Percentiles rank a stretch among this genome's conserved stretches.
These are phyloP conservation scores for Tricholoma sp. DNA, from an alignment of 768 basidiomycete genomes.

Conservation along the genomic window DNA sequence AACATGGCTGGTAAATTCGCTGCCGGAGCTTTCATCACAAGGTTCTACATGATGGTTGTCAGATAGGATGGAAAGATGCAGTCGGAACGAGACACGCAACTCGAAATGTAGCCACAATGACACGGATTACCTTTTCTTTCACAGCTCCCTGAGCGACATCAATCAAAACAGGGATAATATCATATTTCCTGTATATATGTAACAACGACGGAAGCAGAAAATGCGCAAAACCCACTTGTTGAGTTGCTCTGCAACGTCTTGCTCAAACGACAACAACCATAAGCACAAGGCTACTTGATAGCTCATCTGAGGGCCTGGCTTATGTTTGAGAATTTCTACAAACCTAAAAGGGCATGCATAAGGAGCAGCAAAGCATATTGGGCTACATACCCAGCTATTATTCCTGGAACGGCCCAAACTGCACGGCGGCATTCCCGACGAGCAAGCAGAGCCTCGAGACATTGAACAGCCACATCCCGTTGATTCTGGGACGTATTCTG, in stretches of 20 bases:
- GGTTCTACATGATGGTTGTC: constrained; percentile 51
- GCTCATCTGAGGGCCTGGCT: constrained; percentile 87
- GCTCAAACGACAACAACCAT: constrained; percentile 93
- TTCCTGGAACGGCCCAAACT: constrained; percentile 70
- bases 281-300: constrained; percentile 92
- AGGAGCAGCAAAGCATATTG: neutral
- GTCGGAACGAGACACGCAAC: constrained; percentile 31
- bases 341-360: constrained; percentile 42
- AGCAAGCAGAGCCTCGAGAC: constrained; percentile 78
- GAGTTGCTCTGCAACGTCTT: constrained; percentile 76
- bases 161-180: constrained; percentile 80
- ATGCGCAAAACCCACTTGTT: constrained; percentile 60
- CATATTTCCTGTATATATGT: constrained; percentile 61
- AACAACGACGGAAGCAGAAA: neutral
- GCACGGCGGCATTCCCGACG: constrained; percentile 75
- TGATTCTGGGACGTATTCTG: constrained; percentile 58
- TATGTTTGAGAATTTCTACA: constrained; percentile 76
- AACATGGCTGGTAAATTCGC: constrained; percentile 93
- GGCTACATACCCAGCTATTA: constrained; percentile 57
- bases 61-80: constrained; percentile 10
- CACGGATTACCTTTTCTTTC: constrained; percentile 96
- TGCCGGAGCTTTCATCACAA: constrained; percentile 82
- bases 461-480: constrained; percentile 89
- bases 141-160: constrained; percentile 83
- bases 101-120: constrained; percentile 87